phyloP scores from a whole-genome alignment of 2,329 filamentous ascomycete species.

The Geosmithia flava region DNA sequence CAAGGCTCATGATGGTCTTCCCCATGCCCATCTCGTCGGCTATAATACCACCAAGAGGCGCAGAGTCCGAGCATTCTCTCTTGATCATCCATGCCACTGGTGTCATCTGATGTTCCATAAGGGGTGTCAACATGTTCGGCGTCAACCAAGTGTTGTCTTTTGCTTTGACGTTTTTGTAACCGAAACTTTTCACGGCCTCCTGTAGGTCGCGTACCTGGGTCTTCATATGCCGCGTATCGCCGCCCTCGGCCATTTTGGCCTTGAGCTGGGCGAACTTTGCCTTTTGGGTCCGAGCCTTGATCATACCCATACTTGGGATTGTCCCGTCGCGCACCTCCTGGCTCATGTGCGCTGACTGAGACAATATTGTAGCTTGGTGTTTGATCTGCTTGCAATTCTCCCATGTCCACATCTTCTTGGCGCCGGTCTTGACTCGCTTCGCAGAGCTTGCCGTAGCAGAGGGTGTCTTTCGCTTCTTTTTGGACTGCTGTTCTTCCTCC shows the following conservation, averaged over 20 bases:
- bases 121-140: slow-evolving; percentile 1
- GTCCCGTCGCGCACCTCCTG: too few species aligned
- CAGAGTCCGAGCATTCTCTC: slow-evolving; percentile 25
- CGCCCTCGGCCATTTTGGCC: neutral
- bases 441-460: too few species aligned
- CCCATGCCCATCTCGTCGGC: slow-evolving; percentile 54
- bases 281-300: neutral
- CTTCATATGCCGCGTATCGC: neutral
- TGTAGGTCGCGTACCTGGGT: neutral
- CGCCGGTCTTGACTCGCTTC: too few species aligned
- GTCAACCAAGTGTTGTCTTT: neutral
- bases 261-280: neutral
- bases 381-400: too few species aligned
- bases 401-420: too few species aligned
- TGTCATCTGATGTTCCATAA: slow-evolving; percentile 32
- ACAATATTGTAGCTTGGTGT: too few species aligned
- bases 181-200: slow-evolving; percentile 1
- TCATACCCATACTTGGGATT: neutral
- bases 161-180: neutral
- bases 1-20: slow-evolving; percentile 64
- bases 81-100: slow-evolving; percentile 40
- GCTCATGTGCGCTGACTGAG: too few species aligned
- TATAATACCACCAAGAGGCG: slow-evolving; percentile 45
- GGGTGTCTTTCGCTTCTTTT: too few species aligned
- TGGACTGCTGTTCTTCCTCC: too few species aligned